Conservation (phyloP, 2,329 filamentous ascomycete species). For the Fusarium ambrosium region DNA sequence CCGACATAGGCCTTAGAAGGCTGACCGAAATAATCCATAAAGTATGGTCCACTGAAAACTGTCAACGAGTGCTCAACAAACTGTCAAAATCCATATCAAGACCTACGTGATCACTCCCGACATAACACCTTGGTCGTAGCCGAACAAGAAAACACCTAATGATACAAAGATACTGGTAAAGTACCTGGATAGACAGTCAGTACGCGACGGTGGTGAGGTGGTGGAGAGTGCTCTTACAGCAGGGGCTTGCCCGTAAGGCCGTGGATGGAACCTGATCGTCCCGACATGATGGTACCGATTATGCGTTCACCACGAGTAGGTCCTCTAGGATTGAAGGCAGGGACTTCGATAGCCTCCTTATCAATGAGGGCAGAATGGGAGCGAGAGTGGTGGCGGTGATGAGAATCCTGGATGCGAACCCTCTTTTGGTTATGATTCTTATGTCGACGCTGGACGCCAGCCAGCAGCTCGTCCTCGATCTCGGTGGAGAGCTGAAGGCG, state of each 20-base stretch:
- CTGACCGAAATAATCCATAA: constrained; percentile 92
- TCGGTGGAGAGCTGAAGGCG: constrained; percentile 76
- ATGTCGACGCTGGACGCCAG: constrained; percentile 61
- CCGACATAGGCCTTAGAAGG: constrained; percentile 89
- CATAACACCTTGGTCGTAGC: constrained; percentile 93
- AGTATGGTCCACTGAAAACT: constrained; percentile 79
- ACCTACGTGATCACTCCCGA: constrained; percentile 77
- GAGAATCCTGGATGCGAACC: constrained; percentile 75
- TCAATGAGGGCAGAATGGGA: constrained; percentile 61
- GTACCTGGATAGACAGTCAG: constrained; percentile 70
- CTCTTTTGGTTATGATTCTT: constrained; percentile 66
- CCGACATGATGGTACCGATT: constrained; percentile 88
- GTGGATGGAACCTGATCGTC: constrained; percentile 81
- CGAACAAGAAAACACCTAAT: constrained; percentile 88
- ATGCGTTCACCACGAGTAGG: constrained; percentile 77
- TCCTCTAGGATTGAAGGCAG: constrained; percentile 72
- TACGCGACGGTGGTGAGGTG: constrained; percentile 7
- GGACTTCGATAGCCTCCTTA: constrained; percentile 88
- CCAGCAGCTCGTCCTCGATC: constrained; percentile 73
- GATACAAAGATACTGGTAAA: constrained; percentile 95
- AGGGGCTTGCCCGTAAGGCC: constrained; percentile 96
- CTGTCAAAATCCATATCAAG: not conserved
- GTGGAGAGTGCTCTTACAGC: constrained; percentile 69
- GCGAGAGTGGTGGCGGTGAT: constrained; percentile 55
- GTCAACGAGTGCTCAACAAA: constrained; percentile 38